Evolutionary conservation across 2,329 filamentous ascomycete genomes (phyloP), one percentile per base, ranked within the genome.

Genomic region (Decorospora gaudefroyi): DNA sequence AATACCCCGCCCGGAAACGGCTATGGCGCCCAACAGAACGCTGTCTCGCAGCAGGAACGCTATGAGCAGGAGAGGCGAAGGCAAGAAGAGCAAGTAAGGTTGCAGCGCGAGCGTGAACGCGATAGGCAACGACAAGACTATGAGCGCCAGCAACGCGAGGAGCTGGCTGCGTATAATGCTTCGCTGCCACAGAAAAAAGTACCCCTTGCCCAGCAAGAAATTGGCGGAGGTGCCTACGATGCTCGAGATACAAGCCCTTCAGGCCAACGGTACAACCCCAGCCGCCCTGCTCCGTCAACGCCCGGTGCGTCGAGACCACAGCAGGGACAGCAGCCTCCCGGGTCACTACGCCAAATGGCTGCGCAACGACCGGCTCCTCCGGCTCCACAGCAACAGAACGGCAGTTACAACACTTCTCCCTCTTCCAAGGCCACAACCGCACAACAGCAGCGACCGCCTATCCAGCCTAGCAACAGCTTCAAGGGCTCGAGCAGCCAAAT

Each of bases 141-240:
- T 28, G 74, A 77, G 46, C 68, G 71, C 44, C 71, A 72, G 21
- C 71, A 75, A 34, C 71, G 88, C 41, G 82, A 86, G 54, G 90
- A 96, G 37, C 78, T 88, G 57, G 90, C 93, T 65, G 88, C 84
- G 12, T 96, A 96, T 72, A 96, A 97, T 69, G 87, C 89, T 23
- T 90, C 88, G 16, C 74, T 96, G 47, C 92, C 90, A 21, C 87
- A 95, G 76, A 85, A 80, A 52, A 89, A 88, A 67, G 74, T 84
- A 8, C 88, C 89, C 2, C 64, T 93, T 55, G 90, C 91, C 21
- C 89, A 97, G 69, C 91, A 96, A 72, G 93, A 97, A 70, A 75
- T 97, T 57, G 89, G 88, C 44, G 87, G 83, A 49, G 76, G 78
- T 49, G 74, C 77, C 30, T 77, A 77, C 46, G 70, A 75, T 58